phyloP scores from a whole-genome alignment of 352 stramenopile genomes.

The Globisporangium barbulae region DNA sequence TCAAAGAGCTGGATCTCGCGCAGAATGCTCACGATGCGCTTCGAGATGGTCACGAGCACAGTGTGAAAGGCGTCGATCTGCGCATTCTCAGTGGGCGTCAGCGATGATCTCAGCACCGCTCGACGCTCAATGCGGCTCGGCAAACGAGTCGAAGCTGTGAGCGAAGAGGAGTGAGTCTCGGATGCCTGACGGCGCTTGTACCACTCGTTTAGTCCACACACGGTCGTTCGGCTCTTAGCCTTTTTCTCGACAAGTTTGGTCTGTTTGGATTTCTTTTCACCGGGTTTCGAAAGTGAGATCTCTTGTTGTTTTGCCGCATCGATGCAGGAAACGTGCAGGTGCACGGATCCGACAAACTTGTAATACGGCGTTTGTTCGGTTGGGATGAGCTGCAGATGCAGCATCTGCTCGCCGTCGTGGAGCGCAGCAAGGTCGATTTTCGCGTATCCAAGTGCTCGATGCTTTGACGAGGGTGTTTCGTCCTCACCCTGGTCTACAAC shows the following conservation, averaged over 20 bases:
- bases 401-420: slow-evolving; percentile 30
- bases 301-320: slow-evolving; percentile 15
- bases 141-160: slow-evolving; percentile 13
- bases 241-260: neutral
- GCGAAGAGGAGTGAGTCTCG: slow-evolving; percentile 9
- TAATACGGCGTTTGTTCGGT: slow-evolving; percentile 37
- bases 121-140: slow-evolving; percentile 44
- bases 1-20: slow-evolving; percentile 61
- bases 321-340: slow-evolving; percentile 27
- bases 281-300: neutral
- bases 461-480: neutral
- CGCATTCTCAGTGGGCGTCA: slow-evolving; percentile 56
- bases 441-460: slow-evolving; percentile 33
- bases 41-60: slow-evolving; percentile 50
- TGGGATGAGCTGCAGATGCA: slow-evolving; percentile 42
- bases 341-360: slow-evolving; percentile 49
- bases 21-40: slow-evolving; percentile 47
- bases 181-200: slow-evolving; percentile 24
- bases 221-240: neutral
- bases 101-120: slow-evolving; percentile 38
- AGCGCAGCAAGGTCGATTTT: slow-evolving; percentile 51
- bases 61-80: slow-evolving; percentile 61
- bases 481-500: slow-evolving; percentile 34
- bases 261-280: neutral
- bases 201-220: slow-evolving; percentile 32